Conservation (phyloP, 129 eudicot species). For the Flaveria bidentis region DNA sequence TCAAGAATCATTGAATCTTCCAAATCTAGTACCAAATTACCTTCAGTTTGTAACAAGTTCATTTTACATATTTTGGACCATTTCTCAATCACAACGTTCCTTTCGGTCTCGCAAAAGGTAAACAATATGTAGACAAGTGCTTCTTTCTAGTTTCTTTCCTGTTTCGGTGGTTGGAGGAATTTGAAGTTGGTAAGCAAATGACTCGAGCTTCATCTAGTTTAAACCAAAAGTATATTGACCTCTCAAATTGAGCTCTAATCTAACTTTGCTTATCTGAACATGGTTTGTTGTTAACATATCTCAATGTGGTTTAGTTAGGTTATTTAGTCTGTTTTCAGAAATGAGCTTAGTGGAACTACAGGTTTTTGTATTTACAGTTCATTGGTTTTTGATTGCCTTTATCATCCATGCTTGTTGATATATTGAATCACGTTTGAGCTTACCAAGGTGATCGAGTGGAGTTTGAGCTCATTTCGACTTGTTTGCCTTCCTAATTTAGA, state of each 20-base stretch:
- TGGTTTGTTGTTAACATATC: not conserved
- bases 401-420: not conserved
- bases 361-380: not conserved
- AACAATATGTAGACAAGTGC: not conserved
- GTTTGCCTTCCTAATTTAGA: too few relatives aligned
- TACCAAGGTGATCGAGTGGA: not conserved
- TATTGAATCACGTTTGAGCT: not conserved
- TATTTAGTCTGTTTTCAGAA: not conserved
- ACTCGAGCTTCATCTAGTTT: too few relatives aligned
- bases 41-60: constrained; percentile 16
- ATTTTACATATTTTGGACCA: not conserved
- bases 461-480: too few relatives aligned
- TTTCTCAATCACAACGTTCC: too few relatives aligned
- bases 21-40: constrained; percentile 19
- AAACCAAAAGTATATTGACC: too few relatives aligned
- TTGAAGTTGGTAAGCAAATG: too few relatives aligned
- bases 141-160: too few relatives aligned
- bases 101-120: not conserved
- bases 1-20: not conserved
- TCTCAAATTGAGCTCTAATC: too few relatives aligned
- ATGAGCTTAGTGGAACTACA: too few relatives aligned
- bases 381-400: not conserved
- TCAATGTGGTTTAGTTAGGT: not conserved
- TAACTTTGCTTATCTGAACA: too few relatives aligned
- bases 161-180: too few relatives aligned